These are phyloP conservation scores for Jaapia argillacea DNA, from an alignment of 768 basidiomycete species.

Conservation along the genomic window DNA sequence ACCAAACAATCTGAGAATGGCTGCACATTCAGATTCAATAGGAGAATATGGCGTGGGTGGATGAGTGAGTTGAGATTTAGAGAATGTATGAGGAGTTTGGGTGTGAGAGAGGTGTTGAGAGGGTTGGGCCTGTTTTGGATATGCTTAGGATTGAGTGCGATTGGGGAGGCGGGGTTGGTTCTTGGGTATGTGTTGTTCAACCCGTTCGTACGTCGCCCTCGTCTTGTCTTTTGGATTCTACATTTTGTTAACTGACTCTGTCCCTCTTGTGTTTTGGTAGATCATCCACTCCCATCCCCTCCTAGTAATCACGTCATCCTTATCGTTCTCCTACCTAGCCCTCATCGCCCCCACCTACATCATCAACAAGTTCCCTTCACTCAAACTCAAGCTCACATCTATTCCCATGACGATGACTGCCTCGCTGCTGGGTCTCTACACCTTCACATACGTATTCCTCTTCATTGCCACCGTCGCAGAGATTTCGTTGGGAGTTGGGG, in stretches of 20 bases:
- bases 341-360: slow-evolving; percentile 29
- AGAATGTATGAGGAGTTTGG: no score
- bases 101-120: no score
- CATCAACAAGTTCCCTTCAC: slow-evolving; percentile 14
- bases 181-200: slow-evolving; percentile 46
- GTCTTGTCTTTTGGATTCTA: background rate
- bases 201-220: slow-evolving; percentile 43
- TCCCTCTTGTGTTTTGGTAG: no score
- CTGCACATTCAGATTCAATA: no score
- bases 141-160: slow-evolving; percentile 34
- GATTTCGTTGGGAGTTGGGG: slow-evolving; percentile 32
- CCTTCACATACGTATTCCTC: slow-evolving; percentile 50
- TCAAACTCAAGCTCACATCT: slow-evolving; percentile 15
- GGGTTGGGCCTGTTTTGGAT: slow-evolving; percentile 56
- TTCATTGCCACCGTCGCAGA: slow-evolving; percentile 37
- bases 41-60: no score
- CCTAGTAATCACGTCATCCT: slow-evolving; percentile 36
- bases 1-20: no score
- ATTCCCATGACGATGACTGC: slow-evolving; percentile 39
- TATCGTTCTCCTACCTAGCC: slow-evolving; percentile 43
- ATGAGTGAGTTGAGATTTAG: no score
- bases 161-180: slow-evolving; percentile 37
- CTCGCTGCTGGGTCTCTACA: slow-evolving; percentile 42
- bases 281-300: slow-evolving; percentile 49
- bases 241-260: slow-evolving; percentile 2